phyloP scores from a whole-genome alignment of 257 asterid genomes.

The Fraxinus americana region DNA sequence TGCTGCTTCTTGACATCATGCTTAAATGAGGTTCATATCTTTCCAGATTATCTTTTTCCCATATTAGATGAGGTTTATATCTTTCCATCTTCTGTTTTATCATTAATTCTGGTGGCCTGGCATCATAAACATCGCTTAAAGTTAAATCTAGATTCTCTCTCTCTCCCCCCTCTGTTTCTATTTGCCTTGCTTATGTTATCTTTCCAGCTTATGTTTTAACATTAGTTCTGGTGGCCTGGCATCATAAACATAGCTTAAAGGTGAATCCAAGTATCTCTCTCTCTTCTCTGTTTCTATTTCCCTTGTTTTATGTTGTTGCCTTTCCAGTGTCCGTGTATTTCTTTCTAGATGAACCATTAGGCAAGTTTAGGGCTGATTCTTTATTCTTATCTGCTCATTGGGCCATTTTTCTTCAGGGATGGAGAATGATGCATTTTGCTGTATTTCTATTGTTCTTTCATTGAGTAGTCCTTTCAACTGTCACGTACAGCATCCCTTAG shows the following conservation, averaged over 20 bases:
- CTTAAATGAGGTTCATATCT: background rate
- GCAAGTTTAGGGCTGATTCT: background rate
- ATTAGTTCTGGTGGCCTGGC: background rate
- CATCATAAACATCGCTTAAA: background rate
- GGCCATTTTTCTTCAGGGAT: background rate
- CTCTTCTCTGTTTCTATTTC: background rate
- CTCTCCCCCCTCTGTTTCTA: background rate
- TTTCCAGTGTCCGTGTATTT: background rate
- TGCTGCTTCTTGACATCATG: slow-evolving; percentile 13
- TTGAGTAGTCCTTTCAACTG: background rate
- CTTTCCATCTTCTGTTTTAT: background rate
- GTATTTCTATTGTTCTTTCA: background rate
- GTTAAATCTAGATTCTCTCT: background rate
- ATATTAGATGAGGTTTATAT: background rate
- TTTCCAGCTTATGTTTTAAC: background rate
- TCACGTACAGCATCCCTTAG: background rate
- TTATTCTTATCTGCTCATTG: background rate
- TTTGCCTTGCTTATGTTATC: slow-evolving; percentile 3
- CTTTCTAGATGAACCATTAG: background rate
- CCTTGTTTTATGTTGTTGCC: background rate
- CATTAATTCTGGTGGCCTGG: background rate
- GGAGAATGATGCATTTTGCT: background rate
- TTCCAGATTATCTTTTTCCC: background rate
- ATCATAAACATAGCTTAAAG: background rate
- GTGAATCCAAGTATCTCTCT: background rate